Conservation (phyloP, 208 protist genomes). For the Acanthamoeba healyi region DNA sequence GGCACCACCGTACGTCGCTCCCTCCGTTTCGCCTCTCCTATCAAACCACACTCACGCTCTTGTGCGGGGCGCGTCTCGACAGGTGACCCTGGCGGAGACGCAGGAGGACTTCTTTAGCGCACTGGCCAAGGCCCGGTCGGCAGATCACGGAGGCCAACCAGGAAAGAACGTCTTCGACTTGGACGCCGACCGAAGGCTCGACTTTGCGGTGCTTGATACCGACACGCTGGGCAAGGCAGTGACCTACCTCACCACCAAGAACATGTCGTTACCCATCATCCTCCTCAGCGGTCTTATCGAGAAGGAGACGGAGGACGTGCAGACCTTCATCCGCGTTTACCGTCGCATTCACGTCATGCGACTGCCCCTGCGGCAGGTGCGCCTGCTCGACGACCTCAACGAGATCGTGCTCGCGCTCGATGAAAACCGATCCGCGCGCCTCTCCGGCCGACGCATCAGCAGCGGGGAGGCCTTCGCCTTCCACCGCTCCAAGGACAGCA, state of each 20-base stretch:
- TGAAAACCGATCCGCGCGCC: neutral
- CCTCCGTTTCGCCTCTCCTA: too few relatives aligned
- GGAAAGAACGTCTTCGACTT: neutral
- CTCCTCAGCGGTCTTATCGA: constrained; percentile 32
- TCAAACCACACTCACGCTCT: too few relatives aligned
- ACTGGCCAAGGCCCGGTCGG: too few relatives aligned
- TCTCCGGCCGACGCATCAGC: neutral
- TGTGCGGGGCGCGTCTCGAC: too few relatives aligned
- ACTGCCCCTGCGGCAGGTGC: constrained; percentile 31
- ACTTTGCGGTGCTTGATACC: constrained; percentile 21
- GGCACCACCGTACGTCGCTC: constrained; percentile 24
- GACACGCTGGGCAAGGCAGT: constrained; percentile 16
- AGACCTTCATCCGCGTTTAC: constrained; percentile 10
- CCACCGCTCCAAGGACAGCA: neutral
- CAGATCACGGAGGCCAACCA: too few relatives aligned
- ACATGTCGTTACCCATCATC: neutral
- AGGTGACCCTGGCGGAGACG: neutral
- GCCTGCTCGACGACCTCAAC: constrained; percentile 37
- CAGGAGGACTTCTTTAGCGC: constrained; percentile 25
- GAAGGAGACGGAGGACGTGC: constrained; percentile 44
- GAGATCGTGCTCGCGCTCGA: neutral
- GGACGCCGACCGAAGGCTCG: neutral
- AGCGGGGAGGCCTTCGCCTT: constrained; percentile 3
- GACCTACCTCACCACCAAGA: neutral
- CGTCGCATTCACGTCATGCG: constrained; percentile 47